Conservation (phyloP, 352 stramenopile genomes). For the Globisporangium paroecandrum region DNA sequence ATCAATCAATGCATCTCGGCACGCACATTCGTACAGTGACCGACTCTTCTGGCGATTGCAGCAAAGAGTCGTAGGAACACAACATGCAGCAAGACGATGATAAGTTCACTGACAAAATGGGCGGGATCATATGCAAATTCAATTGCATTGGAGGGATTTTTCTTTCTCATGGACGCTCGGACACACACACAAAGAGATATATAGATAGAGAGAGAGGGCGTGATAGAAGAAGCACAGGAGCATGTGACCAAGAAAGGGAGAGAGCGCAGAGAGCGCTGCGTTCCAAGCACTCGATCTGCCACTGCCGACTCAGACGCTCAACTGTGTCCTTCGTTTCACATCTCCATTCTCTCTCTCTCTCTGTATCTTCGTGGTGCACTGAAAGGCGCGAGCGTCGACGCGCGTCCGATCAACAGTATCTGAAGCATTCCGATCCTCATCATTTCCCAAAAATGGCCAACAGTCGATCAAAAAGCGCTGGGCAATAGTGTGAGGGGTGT, state of each 20-base stretch:
- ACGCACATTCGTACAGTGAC: not conserved
- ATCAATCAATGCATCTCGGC: not conserved
- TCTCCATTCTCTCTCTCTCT: not conserved
- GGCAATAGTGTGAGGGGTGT: not conserved
- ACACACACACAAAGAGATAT: not conserved
- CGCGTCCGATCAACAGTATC: slow-evolving; percentile 18
- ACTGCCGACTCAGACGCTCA: not conserved
- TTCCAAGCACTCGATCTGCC: slow-evolving; percentile 7
- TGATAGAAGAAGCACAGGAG: not conserved
- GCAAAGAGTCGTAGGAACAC: not conserved
- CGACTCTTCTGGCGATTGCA: not conserved
- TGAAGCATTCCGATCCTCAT: slow-evolving; percentile 11
- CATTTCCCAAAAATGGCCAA: not conserved
- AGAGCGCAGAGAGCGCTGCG: slow-evolving; percentile 4
- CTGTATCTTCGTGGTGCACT: not conserved
- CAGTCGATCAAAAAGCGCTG: not conserved
- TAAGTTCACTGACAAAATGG: not conserved
- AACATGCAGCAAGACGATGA: not conserved
- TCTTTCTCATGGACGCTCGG: slow-evolving; percentile 11
- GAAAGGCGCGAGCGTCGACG: not conserved
- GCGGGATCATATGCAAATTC: slow-evolving; percentile 8
- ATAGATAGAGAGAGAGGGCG: not conserved
- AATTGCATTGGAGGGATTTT: not conserved
- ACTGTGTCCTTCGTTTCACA: not conserved
- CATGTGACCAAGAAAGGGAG: not conserved